phyloP scores from a whole-genome alignment of 352 stramenopile genomes.

The Globisporangium camurandrum region DNA sequence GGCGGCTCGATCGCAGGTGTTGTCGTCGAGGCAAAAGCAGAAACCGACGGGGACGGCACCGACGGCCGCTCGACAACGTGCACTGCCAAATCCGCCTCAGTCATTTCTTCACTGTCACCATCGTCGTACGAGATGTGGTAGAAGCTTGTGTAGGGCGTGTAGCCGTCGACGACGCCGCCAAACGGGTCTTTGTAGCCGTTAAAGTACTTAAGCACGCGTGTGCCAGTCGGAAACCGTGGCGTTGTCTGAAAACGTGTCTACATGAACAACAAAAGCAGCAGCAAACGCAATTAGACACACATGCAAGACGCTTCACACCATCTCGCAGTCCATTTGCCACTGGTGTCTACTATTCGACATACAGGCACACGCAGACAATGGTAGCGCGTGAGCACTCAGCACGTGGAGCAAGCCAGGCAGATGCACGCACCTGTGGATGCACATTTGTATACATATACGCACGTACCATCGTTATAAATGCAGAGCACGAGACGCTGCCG shows the following conservation, averaged over 20 bases:
- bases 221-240: constrained; percentile 51
- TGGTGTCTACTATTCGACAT: too few species aligned
- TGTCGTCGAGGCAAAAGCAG: not conserved
- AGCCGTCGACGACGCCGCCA: constrained; percentile 45
- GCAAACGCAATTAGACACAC: not conserved
- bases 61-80: constrained; percentile 24
- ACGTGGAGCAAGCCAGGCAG: too few species aligned
- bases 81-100: constrained; percentile 49
- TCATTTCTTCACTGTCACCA: constrained; percentile 79
- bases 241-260: constrained; percentile 42
- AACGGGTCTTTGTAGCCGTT: constrained; percentile 53
- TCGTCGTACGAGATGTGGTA: constrained; percentile 79
- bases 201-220: constrained; percentile 64
- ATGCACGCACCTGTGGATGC: too few species aligned
- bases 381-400: too few species aligned
- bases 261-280: too few species aligned
- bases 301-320: not conserved
- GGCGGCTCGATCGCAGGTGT: constrained; percentile 9
- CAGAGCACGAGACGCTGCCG: too few species aligned
- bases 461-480: too few species aligned
- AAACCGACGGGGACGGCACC: not conserved
- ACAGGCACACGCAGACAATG: not conserved
- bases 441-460: too few species aligned
- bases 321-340: too few species aligned
- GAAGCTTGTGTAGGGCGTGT: constrained; percentile 38